Base-by-base conservation (phyloP, 495 filamentous ascomycete species). In the Halenospora varia region DNA sequence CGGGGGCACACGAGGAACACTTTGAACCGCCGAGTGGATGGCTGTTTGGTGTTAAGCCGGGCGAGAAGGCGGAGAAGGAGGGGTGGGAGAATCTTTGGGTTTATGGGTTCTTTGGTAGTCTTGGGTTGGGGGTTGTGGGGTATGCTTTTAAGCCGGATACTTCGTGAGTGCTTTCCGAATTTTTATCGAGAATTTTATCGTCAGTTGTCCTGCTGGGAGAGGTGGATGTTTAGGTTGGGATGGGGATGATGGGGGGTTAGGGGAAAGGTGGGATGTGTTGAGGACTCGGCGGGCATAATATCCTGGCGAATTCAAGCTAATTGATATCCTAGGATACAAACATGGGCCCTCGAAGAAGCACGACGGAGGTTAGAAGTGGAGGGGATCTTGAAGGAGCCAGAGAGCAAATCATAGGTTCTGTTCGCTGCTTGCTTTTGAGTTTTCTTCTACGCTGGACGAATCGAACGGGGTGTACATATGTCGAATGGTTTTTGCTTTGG, bases 81-180 rank as follows among this genome's bases (percentile, higher is more conserved):
- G 93, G 92, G 48, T 98, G 94, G 94, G 94, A 98, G 83, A 80
- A 73, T 20, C 74, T 93, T 25, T 94, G 85, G 78, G 83, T 88
- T 71, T 96, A 87, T 71, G 92, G 93, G 18, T 96, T 96, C 70
- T 89, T 83, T 72, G 94, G 92, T n/a, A 88, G 85, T 64, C 70
- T 97, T 55, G 71, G 79, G 13, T 75, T 90, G 44, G 87, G 85
- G 29, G 83, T 81, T 53, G 79, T 97, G 29, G 91, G 84, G 63
- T 96, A 97, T 79, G 88, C 89, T 51, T 97, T 90, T 69, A 98
- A 98, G 84, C 94, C 94, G 22, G 94, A 98, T 79, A 97, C 92
- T 50, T 95, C 89, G 94, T 98, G 80, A 74, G 93, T 89, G 42
- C 48, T 52, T 46, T 52, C 46, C 10, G 57, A 17, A 50, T 20